Percentiles rank a stretch among this genome's conserved stretches.
phyloP scores from a whole-genome alignment of 2,329 filamentous ascomycete species.

The Cryphonectria nitschkei region DNA sequence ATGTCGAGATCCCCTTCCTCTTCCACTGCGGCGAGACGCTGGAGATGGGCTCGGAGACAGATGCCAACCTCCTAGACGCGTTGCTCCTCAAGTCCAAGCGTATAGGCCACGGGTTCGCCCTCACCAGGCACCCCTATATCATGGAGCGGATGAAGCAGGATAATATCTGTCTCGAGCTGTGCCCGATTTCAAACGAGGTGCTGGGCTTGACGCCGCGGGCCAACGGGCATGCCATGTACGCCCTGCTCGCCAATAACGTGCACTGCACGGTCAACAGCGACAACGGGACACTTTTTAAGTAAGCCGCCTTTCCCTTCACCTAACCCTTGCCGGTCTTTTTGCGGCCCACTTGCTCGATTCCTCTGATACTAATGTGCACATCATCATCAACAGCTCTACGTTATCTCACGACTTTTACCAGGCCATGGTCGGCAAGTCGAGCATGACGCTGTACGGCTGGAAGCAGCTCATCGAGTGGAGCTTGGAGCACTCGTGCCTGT shows the following conservation, averaged over 20 bases:
- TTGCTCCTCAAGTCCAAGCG: constrained; percentile 68
- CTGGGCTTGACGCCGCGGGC: constrained; percentile 69
- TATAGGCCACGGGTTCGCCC: constrained; percentile 74
- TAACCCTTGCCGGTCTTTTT: not conserved
- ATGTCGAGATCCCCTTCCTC: constrained; percentile 39
- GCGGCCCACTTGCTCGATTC: not conserved
- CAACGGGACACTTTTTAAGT: constrained; percentile 75
- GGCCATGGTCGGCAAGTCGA: constrained; percentile 68
- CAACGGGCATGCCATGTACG: constrained; percentile 68
- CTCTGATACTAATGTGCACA: not conserved
- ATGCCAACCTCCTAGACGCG: constrained; percentile 72
- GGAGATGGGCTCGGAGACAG: constrained; percentile 64
- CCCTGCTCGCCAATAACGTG: constrained; percentile 70
- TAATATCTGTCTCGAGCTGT: constrained; percentile 74
- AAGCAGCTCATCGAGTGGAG: constrained; percentile 70
- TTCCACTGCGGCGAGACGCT: constrained; percentile 67
- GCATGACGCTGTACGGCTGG: constrained; percentile 72
- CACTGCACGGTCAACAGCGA: constrained; percentile 77
- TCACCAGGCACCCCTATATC: constrained; percentile 68
- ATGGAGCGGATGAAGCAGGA: constrained; percentile 66
- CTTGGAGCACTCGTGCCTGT: constrained; percentile 62
- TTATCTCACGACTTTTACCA: constrained; percentile 80
- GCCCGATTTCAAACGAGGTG: constrained; percentile 78
- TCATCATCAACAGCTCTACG: constrained; percentile 56
- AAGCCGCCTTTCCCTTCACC: constrained; percentile 31